Evolutionary conservation across 1,284 basidiomycete genomes (phyloP).

Genomic region (Coniferiporia weirii): DNA sequence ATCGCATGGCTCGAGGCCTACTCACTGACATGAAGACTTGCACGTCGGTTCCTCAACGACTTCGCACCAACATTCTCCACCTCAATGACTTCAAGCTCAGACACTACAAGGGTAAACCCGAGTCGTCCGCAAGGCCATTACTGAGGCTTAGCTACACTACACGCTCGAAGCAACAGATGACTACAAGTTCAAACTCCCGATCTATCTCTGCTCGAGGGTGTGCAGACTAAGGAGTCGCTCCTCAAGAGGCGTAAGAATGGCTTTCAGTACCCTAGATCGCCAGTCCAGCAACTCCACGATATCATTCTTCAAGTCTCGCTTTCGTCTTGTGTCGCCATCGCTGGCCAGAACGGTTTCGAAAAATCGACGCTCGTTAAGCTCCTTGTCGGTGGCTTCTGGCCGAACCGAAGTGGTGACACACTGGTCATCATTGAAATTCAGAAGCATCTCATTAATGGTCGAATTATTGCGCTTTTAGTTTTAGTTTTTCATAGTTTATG

Average conservation of each 20-base stretch:
- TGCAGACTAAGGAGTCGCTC: conserved; percentile 98
- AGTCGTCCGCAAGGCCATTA: conserved; percentile 89
- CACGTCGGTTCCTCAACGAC: conserved; percentile 99
- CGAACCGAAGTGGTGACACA: conserved; percentile 89
- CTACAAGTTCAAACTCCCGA: conserved; percentile 97
- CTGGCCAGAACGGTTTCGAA: conserved; percentile 96
- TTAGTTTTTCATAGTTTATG: too few relatives aligned
- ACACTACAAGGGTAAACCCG: conserved; percentile 96
- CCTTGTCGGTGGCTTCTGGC: conserved; percentile 95
- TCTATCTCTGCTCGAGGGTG: conserved; percentile 95
- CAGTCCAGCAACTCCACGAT: conserved; percentile 88
- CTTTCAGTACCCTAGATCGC: conserved; percentile 90
- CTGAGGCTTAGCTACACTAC: conserved; percentile 98
- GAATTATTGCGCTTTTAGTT: too few relatives aligned
- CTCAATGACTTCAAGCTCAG: conserved; percentile 99
- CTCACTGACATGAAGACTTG: conserved; percentile 83
- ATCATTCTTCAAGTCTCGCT: conserved; percentile 95
- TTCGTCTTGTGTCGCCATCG: conserved; percentile 93
- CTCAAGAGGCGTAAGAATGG: conserved; percentile 97
- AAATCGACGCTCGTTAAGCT: conserved; percentile 99
- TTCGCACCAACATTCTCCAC: conserved; percentile 98
- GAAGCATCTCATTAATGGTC: conserved; percentile 83
- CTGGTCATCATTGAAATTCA: conserved; percentile 56
- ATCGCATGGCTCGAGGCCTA: conserved; percentile 97
- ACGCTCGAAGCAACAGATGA: conserved; percentile 90